Evolutionary conservation across 805 yeast species (phyloP), one percentile per base, ranked within the genome.

Genomic region (Kuraishia hungarica): DNA sequence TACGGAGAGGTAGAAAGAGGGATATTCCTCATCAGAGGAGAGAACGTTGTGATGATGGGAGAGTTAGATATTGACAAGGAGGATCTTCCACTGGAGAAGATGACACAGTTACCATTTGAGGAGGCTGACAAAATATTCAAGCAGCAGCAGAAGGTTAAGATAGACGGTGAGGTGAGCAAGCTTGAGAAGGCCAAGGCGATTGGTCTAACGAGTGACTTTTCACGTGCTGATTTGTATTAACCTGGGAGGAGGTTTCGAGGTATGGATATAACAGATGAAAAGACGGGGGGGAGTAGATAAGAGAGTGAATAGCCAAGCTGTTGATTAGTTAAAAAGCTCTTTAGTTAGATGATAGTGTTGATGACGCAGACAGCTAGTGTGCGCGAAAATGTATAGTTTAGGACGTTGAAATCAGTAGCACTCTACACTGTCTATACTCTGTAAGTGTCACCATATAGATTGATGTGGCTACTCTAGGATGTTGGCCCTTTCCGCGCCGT

Each of bases 11-110:
- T 65, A 17, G 55, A 56, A 8, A 79, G 87, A 54, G 97, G 97
- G 10, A 88, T 89, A 53, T 86, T 84, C 66, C 80, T 94, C 73
- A 86, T 94, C 48, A 86, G 99, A 71, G 99, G 99, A 58, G 99
- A 94, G 69, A 93, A 93, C 64, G 94, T 94, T 8, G 94, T 92
- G 10, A 81, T 92, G 83, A 69, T 94, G 67, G 99, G 98, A 21
- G 97, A 93, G 68, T 80, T 93, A 58, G 97, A 92, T 69, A 87
- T 90, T 58, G 96, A 89, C 65, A 80, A 74, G 59, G 97, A 91
- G 69, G 96, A 88, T 64, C 80, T 74, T 58, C 87, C 87, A 53
- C 70, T 88, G 61, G 76, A 75, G 48, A 69, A 72, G 15, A 75
- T 83, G 68, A 73, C 78, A 58, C 82, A 80, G 65, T 75, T 89